phyloP scores from a whole-genome alignment of 2,329 filamentous ascomycete species.

The Penicillium sp. region DNA sequence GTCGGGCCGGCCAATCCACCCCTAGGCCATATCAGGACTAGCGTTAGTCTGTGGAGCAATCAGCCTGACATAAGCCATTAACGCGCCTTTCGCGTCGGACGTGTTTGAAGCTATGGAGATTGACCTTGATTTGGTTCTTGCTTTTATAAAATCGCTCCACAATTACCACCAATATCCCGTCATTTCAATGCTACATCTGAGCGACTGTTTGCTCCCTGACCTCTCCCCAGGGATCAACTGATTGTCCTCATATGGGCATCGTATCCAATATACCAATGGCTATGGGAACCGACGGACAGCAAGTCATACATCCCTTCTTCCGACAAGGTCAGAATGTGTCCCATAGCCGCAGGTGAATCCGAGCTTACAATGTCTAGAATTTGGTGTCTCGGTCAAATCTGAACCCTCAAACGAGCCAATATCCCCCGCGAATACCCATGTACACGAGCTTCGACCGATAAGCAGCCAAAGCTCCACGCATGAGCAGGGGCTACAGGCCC shows the following conservation, averaged over 20 bases:
- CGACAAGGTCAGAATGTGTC: conserved; percentile 27
- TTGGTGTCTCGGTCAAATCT: conserved; percentile 7
- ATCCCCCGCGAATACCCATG: neutral
- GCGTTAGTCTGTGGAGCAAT: conserved; percentile 4
- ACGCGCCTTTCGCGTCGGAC: conserved; percentile 19
- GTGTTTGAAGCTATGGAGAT: conserved; percentile 11
- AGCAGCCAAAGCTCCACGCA: neutral
- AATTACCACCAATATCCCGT: neutral
- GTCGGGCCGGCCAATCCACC: conserved; percentile 19
- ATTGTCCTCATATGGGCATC: conserved; percentile 20
- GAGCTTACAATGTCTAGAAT: conserved; percentile 13
- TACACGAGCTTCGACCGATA: neutral
- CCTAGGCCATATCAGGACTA: conserved; percentile 11
- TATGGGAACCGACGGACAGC: conserved; percentile 35
- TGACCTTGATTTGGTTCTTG: neutral
- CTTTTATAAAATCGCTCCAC: neutral
- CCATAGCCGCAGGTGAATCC: neutral
- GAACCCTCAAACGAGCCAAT: conserved; percentile 1
- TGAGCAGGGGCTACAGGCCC: neutral
- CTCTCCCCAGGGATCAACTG: conserved; percentile 18
- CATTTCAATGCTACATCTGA: conserved; percentile 3
- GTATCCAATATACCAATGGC: conserved; percentile 25
- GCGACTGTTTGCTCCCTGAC: neutral
- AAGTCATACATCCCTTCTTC: conserved; percentile 37
- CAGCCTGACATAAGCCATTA: conserved; percentile 17